phyloP scores from a whole-genome alignment of 1,139 yeast genomes.

The Blastobotrys raffinosifermentans region DNA sequence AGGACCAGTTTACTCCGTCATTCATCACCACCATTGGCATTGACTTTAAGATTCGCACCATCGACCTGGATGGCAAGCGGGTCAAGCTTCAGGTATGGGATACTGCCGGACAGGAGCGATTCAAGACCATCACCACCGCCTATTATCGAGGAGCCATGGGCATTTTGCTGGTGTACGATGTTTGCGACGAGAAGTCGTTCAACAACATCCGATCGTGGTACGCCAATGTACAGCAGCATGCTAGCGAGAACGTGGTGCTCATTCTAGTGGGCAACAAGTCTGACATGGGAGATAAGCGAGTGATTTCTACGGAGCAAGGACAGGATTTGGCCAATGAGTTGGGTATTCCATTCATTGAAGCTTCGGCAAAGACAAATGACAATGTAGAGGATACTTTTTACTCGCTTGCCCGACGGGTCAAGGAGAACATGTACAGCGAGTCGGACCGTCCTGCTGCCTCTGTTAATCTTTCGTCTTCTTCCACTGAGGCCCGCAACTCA shows the following conservation, averaged over 20 bases:
- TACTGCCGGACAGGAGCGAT: conserved; percentile 98
- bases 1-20: conserved; percentile 93
- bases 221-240: conserved; percentile 92
- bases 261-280: conserved; percentile 93
- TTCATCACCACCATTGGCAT: conserved; percentile 97
- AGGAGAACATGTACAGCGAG: conserved; percentile 58
- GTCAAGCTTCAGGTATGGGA: conserved; percentile 98
- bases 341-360: conserved; percentile 88
- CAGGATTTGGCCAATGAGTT: conserved; percentile 81
- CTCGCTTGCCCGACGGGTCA: conserved; percentile 82
- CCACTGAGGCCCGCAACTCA: conserved; percentile 15
- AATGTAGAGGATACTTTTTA: conserved; percentile 90
- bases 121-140: conserved; percentile 95
- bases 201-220: conserved; percentile 85
- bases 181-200: conserved; percentile 90
- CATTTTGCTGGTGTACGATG: conserved; percentile 91
- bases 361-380: conserved; percentile 88
- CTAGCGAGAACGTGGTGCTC: conserved; percentile 90
- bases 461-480: conserved; percentile 22
- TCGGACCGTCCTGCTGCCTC: conserved; percentile 18
- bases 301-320: conserved; percentile 83
- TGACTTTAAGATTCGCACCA: conserved; percentile 95
- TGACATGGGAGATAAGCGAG: conserved; percentile 69
- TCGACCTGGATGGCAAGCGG: conserved; percentile 86
- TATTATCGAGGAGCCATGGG: conserved; percentile 99